Conservation (phyloP, 2,329 filamentous ascomycete species). For the Immersiporthe knoxdaviesiana region DNA sequence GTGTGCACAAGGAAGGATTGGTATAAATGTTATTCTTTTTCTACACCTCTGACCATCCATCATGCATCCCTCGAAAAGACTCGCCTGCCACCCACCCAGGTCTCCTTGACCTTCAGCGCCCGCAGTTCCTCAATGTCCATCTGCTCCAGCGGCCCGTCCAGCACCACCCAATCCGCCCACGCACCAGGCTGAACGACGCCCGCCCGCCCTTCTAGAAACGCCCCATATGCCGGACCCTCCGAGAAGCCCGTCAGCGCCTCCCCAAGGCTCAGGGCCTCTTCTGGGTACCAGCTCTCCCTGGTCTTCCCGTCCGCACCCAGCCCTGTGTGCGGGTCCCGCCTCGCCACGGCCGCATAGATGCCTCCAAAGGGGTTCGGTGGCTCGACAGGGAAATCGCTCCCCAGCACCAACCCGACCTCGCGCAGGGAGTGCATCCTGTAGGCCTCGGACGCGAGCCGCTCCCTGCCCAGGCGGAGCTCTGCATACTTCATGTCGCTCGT, state of each 20-base stretch:
- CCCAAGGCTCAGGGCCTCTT: slow-evolving; percentile 61
- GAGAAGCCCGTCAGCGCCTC: slow-evolving; percentile 68
- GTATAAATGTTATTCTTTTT: not conserved
- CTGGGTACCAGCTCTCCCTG: slow-evolving; percentile 58
- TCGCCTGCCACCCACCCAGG: slow-evolving; percentile 65
- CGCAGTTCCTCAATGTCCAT: slow-evolving; percentile 57
- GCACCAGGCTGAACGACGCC: slow-evolving; percentile 63
- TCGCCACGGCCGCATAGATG: slow-evolving; percentile 68
- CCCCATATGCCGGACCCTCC: slow-evolving; percentile 59
- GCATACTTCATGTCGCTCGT: slow-evolving; percentile 74
- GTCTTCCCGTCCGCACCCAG: slow-evolving; percentile 49
- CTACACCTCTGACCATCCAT: not conserved
- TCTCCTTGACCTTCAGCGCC: slow-evolving; percentile 62
- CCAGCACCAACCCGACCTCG: slow-evolving; percentile 58
- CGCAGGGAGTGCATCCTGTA: slow-evolving; percentile 70
- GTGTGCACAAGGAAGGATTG: not conserved
- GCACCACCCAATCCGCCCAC: slow-evolving; percentile 72
- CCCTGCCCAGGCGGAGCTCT: slow-evolving; percentile 58
- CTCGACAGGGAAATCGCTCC: slow-evolving; percentile 74
- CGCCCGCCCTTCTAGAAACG: slow-evolving; percentile 60
- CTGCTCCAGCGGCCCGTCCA: slow-evolving; percentile 59
- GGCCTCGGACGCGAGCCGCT: slow-evolving; percentile 58
- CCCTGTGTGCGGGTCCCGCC: slow-evolving; percentile 61
- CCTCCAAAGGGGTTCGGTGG: slow-evolving; percentile 69
- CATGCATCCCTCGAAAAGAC: slow-evolving; percentile 46